Evolutionary conservation across 352 stramenopile genomes (phyloP).

Genomic region (Pythium monospermum): DNA sequence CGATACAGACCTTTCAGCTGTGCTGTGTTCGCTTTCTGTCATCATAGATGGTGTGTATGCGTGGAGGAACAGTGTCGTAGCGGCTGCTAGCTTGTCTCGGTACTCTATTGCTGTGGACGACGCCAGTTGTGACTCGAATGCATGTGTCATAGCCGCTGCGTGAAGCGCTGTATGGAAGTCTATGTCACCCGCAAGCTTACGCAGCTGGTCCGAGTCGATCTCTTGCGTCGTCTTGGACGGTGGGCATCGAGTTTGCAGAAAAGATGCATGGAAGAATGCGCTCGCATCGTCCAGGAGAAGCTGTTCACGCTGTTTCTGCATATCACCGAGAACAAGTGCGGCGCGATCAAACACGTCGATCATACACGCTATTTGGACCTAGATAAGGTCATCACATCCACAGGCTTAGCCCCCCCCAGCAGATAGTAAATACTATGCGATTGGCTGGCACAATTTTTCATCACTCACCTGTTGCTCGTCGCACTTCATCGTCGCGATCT

Average conservation of each 20-base stretch:
- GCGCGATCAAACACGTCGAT: constrained; percentile 7
- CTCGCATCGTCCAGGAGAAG: constrained; percentile 5
- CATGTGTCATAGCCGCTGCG: constrained; percentile 1
- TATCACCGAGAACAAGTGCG: constrained; percentile 1
- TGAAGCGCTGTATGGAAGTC: background rate
- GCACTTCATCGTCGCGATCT: constrained; percentile 1
- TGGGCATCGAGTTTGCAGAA: background rate
- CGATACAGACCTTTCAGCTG: background rate
- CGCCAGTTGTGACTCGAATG: constrained; percentile 6
- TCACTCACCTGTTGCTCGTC: constrained; percentile 7
- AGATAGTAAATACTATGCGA: too few relatives aligned
- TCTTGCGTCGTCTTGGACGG: constrained; percentile 1
- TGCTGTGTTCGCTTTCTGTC: too few relatives aligned
- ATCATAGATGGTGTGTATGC: constrained; percentile 2
- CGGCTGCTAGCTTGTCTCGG: background rate
- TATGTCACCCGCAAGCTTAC: constrained; percentile 7
- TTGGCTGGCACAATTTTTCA: too few relatives aligned
- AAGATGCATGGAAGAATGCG: constrained; percentile 10
- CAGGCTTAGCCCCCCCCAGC: too few relatives aligned
- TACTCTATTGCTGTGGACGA: background rate
- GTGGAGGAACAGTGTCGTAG: background rate
- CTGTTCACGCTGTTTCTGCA: constrained; percentile 1
- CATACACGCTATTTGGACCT: constrained; percentile 8
- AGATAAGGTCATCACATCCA: background rate
- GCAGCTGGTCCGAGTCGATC: constrained; percentile 5